These are phyloP conservation scores for Albugo laibachii DNA, from an alignment of 352 stramenopile genomes.

Conservation along the genomic window DNA sequence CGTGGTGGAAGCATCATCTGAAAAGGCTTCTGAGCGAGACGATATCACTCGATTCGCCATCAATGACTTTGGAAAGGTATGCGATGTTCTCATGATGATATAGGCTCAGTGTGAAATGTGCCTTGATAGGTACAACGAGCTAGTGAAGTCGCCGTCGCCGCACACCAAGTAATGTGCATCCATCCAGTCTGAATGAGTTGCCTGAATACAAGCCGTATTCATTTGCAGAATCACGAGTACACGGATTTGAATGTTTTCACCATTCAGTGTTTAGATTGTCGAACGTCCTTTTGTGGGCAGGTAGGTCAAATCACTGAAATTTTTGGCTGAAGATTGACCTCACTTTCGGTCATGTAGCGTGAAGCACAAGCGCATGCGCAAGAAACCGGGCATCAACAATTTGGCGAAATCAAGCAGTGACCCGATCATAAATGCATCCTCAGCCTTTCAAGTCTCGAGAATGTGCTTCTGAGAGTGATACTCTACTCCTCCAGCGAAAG, in stretches of 20 bases:
- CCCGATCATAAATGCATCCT: too few species aligned
- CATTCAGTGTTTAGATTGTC: conserved; percentile 52
- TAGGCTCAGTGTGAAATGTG: background rate
- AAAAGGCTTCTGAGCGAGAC: conserved; percentile 15
- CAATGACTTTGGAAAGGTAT: conserved; percentile 68
- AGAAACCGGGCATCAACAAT: conserved; percentile 42
- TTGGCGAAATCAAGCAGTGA: conserved; percentile 25
- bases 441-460: too few species aligned
- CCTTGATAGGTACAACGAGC: conserved; percentile 31
- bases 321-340: background rate
- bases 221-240: conserved; percentile 47
- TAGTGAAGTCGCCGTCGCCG: conserved; percentile 62
- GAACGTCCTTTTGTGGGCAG: conserved; percentile 38
- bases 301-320: conserved; percentile 8
- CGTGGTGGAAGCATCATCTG: conserved; percentile 33
- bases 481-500: too few species aligned
- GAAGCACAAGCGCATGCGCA: conserved; percentile 43
- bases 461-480: too few species aligned
- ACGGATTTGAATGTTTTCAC: conserved; percentile 52
- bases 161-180: conserved; percentile 25
- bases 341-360: too few species aligned
- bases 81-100: background rate
- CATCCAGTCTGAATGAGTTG: background rate
- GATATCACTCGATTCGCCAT: conserved; percentile 55
- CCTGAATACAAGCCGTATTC: background rate